Evolutionary conservation across 2,329 filamentous ascomycete genomes (phyloP).

Genomic region (Hypomyces perniciosus): DNA sequence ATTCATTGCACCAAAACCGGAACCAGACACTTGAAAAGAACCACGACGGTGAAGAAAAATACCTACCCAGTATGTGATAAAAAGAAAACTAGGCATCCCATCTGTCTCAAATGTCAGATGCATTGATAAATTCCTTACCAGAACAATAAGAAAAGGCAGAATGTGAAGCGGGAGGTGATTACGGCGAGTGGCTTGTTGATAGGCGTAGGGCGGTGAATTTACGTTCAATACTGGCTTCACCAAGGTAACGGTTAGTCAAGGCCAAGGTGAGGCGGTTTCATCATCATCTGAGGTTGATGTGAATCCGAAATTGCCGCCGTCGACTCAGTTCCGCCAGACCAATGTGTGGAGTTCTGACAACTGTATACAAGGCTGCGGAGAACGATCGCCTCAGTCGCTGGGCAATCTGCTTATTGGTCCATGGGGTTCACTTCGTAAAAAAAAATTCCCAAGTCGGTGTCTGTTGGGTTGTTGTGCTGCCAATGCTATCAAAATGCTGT

Average conservation of each 20-base stretch:
- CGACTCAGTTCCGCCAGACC: conserved; percentile 22
- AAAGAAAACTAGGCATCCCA: not conserved
- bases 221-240: conserved; percentile 26
- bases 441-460: conserved; percentile 26
- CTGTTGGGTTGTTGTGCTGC: conserved; percentile 29
- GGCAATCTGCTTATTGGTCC: conserved; percentile 26
- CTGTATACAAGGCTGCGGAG: conserved; percentile 27
- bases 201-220: conserved; percentile 27
- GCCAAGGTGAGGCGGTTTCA: conserved; percentile 15
- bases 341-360: conserved; percentile 20
- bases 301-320: conserved; percentile 22
- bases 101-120: not conserved
- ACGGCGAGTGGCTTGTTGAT: conserved; percentile 25
- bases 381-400: conserved; percentile 26
- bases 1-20: no score
- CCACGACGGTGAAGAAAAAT: not conserved
- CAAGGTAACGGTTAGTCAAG: conserved; percentile 23
- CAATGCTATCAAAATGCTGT: conserved; percentile 33
- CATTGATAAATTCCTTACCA: not conserved
- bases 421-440: conserved; percentile 28
- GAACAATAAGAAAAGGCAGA: not conserved
- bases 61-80: not conserved
- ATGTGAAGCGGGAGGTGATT: conserved; percentile 20
- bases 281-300: conserved; percentile 13
- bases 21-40: no score